Base-by-base conservation (phyloP, 345 rosid species). In the Salix udensis region DNA sequence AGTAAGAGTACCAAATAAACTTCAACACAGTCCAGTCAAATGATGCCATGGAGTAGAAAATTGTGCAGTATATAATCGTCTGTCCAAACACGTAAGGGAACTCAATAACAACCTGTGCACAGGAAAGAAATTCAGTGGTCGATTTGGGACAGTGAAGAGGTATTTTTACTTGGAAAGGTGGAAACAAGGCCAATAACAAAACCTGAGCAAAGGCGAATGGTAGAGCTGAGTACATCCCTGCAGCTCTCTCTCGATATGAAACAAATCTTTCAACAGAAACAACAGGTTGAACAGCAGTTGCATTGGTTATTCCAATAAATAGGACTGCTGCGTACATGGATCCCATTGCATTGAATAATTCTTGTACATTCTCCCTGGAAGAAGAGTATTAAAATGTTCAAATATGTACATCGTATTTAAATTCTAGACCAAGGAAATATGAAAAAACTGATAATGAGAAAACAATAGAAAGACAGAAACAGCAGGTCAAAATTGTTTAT, bases 171-270 rank as follows among this genome's bases (percentile, higher is more conserved):
- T 40, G 50, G 8, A 70, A 48, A 72, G 31, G 60, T 48, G 44
- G 67, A 21, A 61, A 50, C 16, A 71, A 67, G 31, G 65, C 23
- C 19, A 58, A 66, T 50, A 62, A 67, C n/a, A 5, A 16, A 78
- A 93, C 98, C 97, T 92, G 99, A 66, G 98, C 99, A 62, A 96
- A 89, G 65, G 99, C 99, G 74, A 91, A 92, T 0, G 99, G 87
- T 72, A 96, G 79, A 69, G 98, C 96, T 1, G 99, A 91, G 82
- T 96, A 96, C 98, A 96, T 88, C 75, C 99, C 98, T 0, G 98
- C 99, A 6, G 98, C 96, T 88, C 98, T 88, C 82, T 96, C 97
- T 62, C 99, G 84, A 72, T 93, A 96, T 12, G 99, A 93, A 69
- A 96, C 99, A 79, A 85, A 93, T 86, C 98, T 88, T 85, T 96